phyloP scores from a whole-genome alignment of 345 rosid species.

The Schrenkiella parvula region DNA sequence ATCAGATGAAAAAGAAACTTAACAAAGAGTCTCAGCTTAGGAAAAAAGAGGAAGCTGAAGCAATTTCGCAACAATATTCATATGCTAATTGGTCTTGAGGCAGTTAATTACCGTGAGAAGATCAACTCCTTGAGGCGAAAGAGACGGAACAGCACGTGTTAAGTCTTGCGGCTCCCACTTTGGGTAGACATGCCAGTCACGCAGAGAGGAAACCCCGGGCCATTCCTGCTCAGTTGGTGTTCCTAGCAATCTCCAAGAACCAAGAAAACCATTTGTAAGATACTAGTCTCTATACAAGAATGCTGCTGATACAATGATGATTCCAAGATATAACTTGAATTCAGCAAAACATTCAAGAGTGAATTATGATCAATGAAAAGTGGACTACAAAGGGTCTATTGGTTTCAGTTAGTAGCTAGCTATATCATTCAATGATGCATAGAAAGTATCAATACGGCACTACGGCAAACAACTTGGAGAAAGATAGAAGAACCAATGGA shows the following conservation, averaged over 20 bases:
- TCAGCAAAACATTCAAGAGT: not conserved
- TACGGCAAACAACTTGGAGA: not conserved
- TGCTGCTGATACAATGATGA: not conserved
- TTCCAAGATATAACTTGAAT: not conserved
- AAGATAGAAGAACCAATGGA: not conserved
- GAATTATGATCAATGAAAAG: not conserved
- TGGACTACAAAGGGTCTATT: not conserved
- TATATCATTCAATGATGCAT: not conserved
- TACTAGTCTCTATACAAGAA: not conserved
- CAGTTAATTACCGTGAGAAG: constrained; percentile 59
- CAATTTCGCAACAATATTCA: not conserved
- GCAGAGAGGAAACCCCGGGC: constrained; percentile 76
- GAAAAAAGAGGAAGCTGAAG: not conserved
- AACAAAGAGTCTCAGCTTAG: not conserved
- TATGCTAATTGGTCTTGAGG: not conserved
- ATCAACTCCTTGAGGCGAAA: constrained; percentile 77
- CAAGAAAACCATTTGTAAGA: not conserved
- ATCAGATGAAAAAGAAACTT: not conserved
- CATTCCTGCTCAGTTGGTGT: constrained; percentile 86
- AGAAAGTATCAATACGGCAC: not conserved
- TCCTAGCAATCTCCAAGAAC: constrained; percentile 66
- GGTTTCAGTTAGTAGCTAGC: not conserved
- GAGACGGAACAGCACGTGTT: constrained; percentile 68
- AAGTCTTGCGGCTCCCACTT: constrained; percentile 76
- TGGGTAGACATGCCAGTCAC: constrained; percentile 96